Percentiles rank a stretch among this genome's conserved stretches.
phyloP scores from a whole-genome alignment of 2,329 filamentous ascomycete species.

The Penicillium palitans region DNA sequence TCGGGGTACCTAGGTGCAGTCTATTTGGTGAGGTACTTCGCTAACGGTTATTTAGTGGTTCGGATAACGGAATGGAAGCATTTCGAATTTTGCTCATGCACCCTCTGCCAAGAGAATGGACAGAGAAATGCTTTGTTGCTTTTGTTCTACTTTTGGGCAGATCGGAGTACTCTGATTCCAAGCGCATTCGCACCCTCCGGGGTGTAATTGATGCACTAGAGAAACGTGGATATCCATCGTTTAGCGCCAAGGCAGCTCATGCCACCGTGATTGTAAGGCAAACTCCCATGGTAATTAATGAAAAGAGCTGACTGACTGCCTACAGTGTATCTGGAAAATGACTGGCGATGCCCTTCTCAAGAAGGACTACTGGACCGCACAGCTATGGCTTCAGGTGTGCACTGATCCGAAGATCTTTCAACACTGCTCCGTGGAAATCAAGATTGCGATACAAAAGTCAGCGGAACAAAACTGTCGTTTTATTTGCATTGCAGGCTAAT shows the following conservation, averaged over 20 bases:
- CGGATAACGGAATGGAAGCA: constrained; percentile 35
- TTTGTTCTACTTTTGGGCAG: constrained; percentile 64
- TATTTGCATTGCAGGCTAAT: neutral
- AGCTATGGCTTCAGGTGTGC: constrained; percentile 71
- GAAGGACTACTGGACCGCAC: constrained; percentile 55
- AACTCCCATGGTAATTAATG: neutral
- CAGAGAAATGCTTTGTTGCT: constrained; percentile 61
- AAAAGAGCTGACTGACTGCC: neutral
- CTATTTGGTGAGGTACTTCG: neutral
- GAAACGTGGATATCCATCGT: constrained; percentile 45
- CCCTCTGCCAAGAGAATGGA: constrained; percentile 58
- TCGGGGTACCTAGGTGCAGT: neutral
- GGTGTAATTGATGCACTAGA: constrained; percentile 38
- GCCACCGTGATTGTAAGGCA: constrained; percentile 43
- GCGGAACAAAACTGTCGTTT: neutral
- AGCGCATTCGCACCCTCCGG: constrained; percentile 35
- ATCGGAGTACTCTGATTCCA: constrained; percentile 52
- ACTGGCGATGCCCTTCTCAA: constrained; percentile 61
- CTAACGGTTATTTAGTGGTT: neutral
- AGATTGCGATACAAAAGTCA: constrained; percentile 67
- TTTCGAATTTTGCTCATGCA: constrained; percentile 64
- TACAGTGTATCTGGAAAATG: constrained; percentile 76
- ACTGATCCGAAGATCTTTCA: constrained; percentile 64
- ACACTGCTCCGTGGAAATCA: constrained; percentile 65
- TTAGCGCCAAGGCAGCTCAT: constrained; percentile 62